Base-by-base conservation (phyloP, 2,329 filamentous ascomycete species). In the Scedosporium boydii region DNA sequence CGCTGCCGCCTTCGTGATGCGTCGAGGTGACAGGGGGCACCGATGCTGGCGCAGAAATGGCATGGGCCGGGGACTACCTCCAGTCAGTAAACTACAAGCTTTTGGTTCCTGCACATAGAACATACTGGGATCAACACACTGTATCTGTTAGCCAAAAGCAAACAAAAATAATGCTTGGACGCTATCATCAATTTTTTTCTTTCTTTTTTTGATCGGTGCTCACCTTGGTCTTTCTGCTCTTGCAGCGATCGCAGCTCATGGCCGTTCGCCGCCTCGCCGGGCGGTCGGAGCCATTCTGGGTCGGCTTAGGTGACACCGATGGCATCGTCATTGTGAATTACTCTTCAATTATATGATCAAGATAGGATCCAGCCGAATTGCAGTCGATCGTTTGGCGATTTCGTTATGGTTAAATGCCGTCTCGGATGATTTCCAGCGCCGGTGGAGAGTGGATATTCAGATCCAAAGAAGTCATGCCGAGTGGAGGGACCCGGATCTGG, bases 171-270 rank as follows among this genome's bases (percentile, higher is more conserved):
- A 27, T 23, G 29, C 48, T 1, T 18, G 64, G 56, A 63, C 55
- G 64, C 64, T 59, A 65, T 63, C 4, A 67, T 64, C 60, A 65
- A 67, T 62, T 66, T 38, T 6, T 2, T 4, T 3, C 3, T 1
- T 29, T 6, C 67, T 62, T 66, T 38, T 6, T 2, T 2, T 3
- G 10, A 10, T 29, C 6, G 53, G n/a, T 29, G n/a, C 38, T 57
- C 51, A 68, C 68, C 65, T 70, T 70, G 6, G 69, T 70, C 64
- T 70, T 70, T 10, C 69, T 63, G 48, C 63, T 68, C 60, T 70
- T 70, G 66, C 69, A 70, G 16, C 69, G 66, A 42, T 70, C 69
- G 61, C 69, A 70, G 65, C 68, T 70, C 69, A 70, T 70, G 14
- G 68, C 68, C 1, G 69, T 68, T 1, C 69, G 67, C 4, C 68